phyloP scores from a whole-genome alignment of 75 land plant genomes.

The Gnetum montanum region DNA sequence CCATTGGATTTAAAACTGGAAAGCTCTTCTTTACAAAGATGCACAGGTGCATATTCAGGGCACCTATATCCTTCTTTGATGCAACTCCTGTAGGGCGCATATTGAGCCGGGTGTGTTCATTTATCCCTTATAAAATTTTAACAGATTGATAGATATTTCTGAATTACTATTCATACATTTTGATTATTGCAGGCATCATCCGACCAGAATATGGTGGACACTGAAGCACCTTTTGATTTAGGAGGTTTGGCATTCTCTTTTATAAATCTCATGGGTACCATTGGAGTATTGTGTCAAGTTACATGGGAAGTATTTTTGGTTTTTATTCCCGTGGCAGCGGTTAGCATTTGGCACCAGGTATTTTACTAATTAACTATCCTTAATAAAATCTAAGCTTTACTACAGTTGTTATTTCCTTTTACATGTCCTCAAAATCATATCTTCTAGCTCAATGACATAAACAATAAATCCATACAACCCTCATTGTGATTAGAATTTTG shows the following conservation, averaged over 20 bases:
- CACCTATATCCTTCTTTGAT: constrained; percentile 93
- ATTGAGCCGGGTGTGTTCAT: constrained; percentile 58
- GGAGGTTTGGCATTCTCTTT: neutral
- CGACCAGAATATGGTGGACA: constrained; percentile 14
- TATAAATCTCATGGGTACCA: neutral
- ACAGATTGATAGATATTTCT: neutral
- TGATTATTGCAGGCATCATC: constrained; percentile 6
- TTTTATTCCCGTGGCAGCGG: neutral
- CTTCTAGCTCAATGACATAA: neutral
- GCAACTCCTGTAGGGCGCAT: constrained; percentile 83
- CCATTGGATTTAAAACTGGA: constrained; percentile 38
- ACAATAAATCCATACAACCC: neutral
- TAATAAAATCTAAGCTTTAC: neutral
- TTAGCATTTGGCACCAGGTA: constrained; percentile 1
- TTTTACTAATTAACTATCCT: neutral
- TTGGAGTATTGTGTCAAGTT: neutral
- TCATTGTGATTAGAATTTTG: neutral
- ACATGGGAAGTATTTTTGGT: neutral
- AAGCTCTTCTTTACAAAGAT: constrained; percentile 23
- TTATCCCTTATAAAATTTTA: neutral
- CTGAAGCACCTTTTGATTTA: constrained; percentile 3
- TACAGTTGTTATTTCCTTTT: too few relatives aligned
- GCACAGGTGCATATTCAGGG: constrained; percentile 63
- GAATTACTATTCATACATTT: neutral
- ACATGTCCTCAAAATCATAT: neutral